Evolutionary conservation across 805 yeast genomes (phyloP).

Genomic region (Ogataea paradorogensis): DNA sequence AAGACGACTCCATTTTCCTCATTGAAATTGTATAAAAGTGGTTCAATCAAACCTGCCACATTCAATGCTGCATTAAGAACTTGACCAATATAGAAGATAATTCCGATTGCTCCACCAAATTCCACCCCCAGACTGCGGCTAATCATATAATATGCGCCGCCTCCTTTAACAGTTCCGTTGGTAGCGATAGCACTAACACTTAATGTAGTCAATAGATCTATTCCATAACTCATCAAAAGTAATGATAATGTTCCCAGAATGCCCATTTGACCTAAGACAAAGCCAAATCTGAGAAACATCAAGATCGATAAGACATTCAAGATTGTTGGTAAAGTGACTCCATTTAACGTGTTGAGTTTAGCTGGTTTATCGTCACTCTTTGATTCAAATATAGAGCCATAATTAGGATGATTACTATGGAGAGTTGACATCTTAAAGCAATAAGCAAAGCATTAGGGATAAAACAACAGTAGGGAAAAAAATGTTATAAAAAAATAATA

Average conservation of each 20-base stretch:
- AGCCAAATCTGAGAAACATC: constrained; percentile 95
- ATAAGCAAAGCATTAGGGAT: constrained; percentile 1
- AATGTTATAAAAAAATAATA: background rate
- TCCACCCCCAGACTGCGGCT: constrained; percentile 95
- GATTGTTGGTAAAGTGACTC: constrained; percentile 92
- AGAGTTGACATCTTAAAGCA: background rate
- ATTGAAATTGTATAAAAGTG: constrained; percentile 79
- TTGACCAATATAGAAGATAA: constrained; percentile 93
- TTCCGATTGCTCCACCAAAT: constrained; percentile 96
- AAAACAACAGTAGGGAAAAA: background rate
- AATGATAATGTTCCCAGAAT: constrained; percentile 70
- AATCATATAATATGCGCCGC: constrained; percentile 98
- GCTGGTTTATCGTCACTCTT: constrained; percentile 7
- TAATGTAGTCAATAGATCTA: constrained; percentile 80
- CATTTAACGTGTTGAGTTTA: constrained; percentile 79
- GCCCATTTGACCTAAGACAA: constrained; percentile 93
- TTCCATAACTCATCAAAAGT: constrained; percentile 68
- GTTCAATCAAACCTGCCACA: constrained; percentile 94
- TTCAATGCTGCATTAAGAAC: constrained; percentile 87
- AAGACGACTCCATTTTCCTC: constrained; percentile 50
- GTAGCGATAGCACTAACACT: constrained; percentile 96
- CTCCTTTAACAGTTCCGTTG: constrained; percentile 95
- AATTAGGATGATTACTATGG: constrained; percentile 1
- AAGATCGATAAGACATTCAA: constrained; percentile 88
- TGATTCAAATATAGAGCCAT: constrained; percentile 10